Base-by-base conservation (phyloP, 257 asterid species). In the Scutellaria barbata region DNA sequence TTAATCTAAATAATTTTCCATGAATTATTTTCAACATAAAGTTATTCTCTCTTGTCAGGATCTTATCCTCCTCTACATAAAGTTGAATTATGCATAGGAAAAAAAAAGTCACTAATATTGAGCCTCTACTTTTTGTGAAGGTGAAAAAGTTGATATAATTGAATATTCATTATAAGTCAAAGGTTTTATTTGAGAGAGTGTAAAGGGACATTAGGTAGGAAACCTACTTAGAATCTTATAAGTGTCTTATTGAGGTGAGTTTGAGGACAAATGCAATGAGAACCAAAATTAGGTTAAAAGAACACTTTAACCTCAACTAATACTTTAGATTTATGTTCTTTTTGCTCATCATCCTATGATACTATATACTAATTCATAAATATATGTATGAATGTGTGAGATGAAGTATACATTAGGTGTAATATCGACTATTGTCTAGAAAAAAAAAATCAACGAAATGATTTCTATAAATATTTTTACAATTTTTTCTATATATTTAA, bases 271-370 rank as follows among this genome's bases (percentile, higher is more conserved):
- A 51, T 13, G 41, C 56, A 42, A 53, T 53, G 33, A 7, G 45
- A 61, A 74, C 17, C 54, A 68, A 68, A 30, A 79, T 69, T 79
- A 74, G 79, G 82, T 78, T 79, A 63, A 79, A 78, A 79, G 74
- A 22, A 7, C 25, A 57, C 82, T 78, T 78, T 78, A 74, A 55
- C 20, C 65, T 62, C 71, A 66, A 63, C 79, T 63, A 69, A 74
- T 69, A 55, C 57, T 51, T 74, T 48, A 40, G 41, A 41, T 14
- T n/a, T 43, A 20, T 64, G 20, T 30, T 43, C 57, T 63, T 55
- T 73, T 77, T 60, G 33, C 50, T 60, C 37, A 33, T 17, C 40
- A 18, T 42, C 10, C 43, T 63, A 48, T 13, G 2, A 39, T 61
- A 16, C 39, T 30, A 30, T 30, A 30, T 30, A 30, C 4, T 30